Base-by-base conservation (phyloP, 139 green algal genomes). In the Asterochloris erici region DNA sequence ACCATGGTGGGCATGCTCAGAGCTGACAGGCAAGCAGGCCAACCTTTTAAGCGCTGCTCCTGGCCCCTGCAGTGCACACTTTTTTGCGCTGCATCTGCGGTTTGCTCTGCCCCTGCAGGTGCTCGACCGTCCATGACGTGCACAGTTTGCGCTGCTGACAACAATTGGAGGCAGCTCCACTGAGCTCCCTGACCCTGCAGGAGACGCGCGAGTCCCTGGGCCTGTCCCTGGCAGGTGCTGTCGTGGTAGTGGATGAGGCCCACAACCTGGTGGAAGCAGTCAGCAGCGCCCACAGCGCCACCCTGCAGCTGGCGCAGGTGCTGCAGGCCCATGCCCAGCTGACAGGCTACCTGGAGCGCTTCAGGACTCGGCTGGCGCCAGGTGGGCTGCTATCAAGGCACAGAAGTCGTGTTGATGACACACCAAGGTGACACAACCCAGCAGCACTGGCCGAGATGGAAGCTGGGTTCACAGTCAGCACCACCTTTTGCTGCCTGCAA, bases 201-300 rank as follows among this genome's bases (percentile, higher is more conserved):
- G 78, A 82, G 24, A 93, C 89, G 11, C 74, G 92, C 10, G 89
- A 93, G 70, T 81, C 92, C 13, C 85, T 98, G 28, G 93, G 94
- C 12, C 81, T 97, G 19, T 62, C 77, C 4, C 82, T 97, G 24
- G 69, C 90, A 28, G 90, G 85, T 68, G 88, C 74, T 21, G 90
- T 99, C 24, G 86, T 99, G 15, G 87, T 99, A 19, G 84, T 99
- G 19, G 97, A 99, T 81, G 97, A 99, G 90, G 97, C 95, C 9
- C 97, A 99, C 92, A 99, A 99, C 90, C 90, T 99, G 76, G 91
- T 92, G 69, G 87, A 93, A 47, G 89, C 92, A 19, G 85, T 93
- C 69, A 94, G 94, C 81, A 81, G 54, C 74, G 86, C 89, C 19
- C 93, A 98, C 91, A 92, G 89, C 54, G 87, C 90, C 1, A 61